Conservation (phyloP, 148 eudicot species). For the Rhododendron kiyosumense region DNA sequence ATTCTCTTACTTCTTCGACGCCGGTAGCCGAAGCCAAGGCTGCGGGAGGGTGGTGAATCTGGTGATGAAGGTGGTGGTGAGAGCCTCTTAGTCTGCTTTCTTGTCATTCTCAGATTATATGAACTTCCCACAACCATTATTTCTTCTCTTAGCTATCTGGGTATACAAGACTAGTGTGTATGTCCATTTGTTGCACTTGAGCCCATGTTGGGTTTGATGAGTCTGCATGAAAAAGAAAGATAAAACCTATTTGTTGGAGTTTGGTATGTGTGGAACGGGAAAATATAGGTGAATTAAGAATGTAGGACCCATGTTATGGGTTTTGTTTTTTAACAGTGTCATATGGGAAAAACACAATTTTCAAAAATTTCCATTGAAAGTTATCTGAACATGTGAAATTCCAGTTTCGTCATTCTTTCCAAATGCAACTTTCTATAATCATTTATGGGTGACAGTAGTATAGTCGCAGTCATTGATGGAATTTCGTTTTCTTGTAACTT, state of each 20-base stretch:
- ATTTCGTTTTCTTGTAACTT: not conserved
- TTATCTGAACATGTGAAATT: not conserved
- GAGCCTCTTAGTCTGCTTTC: too few species aligned
- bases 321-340: not conserved
- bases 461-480: not conserved
- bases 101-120: too few species aligned
- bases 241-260: not conserved
- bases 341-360: not conserved
- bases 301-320: not conserved
- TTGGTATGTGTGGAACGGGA: not conserved
- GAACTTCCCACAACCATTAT: too few species aligned
- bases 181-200: not conserved
- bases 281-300: not conserved
- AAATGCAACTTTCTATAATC: not conserved
- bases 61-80: too few species aligned
- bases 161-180: too few species aligned
- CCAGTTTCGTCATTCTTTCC: not conserved
- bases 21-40: too few species aligned
- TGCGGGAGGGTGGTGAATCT: too few species aligned
- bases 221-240: not conserved
- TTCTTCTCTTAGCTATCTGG: too few species aligned
- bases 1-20: too few species aligned
- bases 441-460: not conserved
- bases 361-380: not conserved
- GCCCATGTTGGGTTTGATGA: not conserved